phyloP scores from a whole-genome alignment of 371 early-diverging fungal species.

The Conidiobolus incongruus region DNA sequence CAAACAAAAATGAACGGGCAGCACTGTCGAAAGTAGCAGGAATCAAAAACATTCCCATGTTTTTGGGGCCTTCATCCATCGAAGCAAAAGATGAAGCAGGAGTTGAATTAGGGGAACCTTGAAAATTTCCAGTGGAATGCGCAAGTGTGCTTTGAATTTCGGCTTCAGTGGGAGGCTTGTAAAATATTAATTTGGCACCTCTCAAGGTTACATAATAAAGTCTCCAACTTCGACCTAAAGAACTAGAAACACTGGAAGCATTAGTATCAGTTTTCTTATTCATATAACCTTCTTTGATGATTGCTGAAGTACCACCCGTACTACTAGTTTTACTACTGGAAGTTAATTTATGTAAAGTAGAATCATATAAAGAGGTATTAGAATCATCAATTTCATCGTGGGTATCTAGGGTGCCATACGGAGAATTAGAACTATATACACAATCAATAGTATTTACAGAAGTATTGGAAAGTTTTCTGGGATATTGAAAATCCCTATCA shows the following conservation, averaged over 20 bases:
- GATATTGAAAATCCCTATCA: background rate
- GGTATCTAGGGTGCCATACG: background rate
- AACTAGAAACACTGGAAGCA: conserved; percentile 18
- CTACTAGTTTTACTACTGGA: background rate
- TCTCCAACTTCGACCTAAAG: conserved; percentile 53
- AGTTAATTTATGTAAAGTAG: background rate
- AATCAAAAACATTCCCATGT: conserved; percentile 20
- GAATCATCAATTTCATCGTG: background rate
- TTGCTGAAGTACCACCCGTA: background rate
- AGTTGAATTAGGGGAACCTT: conserved; percentile 8
- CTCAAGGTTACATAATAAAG: conserved; percentile 45
- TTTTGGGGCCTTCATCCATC: conserved; percentile 1
- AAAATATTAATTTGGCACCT: conserved; percentile 63
- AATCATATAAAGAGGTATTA: background rate
- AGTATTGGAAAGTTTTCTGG: conserved; percentile 1
- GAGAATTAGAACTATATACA: background rate
- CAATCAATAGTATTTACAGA: conserved; percentile 3
- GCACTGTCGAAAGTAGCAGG: conserved; percentile 25
- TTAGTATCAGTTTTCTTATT: conserved; percentile 36
- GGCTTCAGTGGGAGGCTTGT: conserved; percentile 39
- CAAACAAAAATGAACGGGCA: conserved; percentile 22
- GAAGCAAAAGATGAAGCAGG: conserved; percentile 5
- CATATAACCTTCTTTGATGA: conserved; percentile 27
- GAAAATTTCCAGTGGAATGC: conserved; percentile 15
- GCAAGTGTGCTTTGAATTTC: conserved; percentile 26